phyloP scores from a whole-genome alignment of 2,329 filamentous ascomycete species.

The Ceratocystis eucalypticola region DNA sequence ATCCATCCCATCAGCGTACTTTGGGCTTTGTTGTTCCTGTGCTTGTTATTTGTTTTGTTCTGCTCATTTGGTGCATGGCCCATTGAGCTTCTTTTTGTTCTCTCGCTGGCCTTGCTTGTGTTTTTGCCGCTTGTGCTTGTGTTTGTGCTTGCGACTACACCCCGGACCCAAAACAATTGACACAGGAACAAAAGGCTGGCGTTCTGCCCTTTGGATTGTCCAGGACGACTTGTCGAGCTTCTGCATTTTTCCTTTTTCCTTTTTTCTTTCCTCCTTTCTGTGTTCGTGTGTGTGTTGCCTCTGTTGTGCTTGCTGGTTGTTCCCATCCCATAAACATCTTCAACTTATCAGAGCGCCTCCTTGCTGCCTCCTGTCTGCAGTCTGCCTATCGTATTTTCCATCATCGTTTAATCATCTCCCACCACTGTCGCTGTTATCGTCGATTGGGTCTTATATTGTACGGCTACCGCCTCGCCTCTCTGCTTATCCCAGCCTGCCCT shows the following conservation, averaged over 20 bases:
- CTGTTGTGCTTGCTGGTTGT: neutral
- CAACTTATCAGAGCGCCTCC: neutral
- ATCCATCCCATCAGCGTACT: neutral
- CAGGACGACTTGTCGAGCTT: neutral
- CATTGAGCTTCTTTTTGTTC: neutral
- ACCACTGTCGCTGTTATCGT: neutral
- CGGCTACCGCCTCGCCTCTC: neutral
- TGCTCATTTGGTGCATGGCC: neutral
- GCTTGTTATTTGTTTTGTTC: neutral
- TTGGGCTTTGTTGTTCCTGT: neutral
- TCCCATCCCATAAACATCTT: neutral
- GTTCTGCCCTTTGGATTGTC: constrained; percentile 20
- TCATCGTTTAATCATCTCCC: neutral
- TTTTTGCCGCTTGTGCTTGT: constrained; percentile 1
- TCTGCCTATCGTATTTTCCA: too few relatives aligned
- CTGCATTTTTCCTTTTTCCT: constrained; percentile 4
- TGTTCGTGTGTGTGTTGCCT: constrained; percentile 8
- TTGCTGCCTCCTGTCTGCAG: neutral
- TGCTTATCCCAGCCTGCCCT: neutral
- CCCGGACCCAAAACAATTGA: constrained; percentile 17
- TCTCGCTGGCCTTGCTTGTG: neutral
- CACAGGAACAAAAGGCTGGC: constrained; percentile 27
- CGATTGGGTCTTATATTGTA: neutral
- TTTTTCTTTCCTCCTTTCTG: neutral
- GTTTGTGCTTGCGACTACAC: neutral